phyloP scores from a whole-genome alignment of 1,284 basidiomycete genomes.

The Schizophyllum commune region DNA sequence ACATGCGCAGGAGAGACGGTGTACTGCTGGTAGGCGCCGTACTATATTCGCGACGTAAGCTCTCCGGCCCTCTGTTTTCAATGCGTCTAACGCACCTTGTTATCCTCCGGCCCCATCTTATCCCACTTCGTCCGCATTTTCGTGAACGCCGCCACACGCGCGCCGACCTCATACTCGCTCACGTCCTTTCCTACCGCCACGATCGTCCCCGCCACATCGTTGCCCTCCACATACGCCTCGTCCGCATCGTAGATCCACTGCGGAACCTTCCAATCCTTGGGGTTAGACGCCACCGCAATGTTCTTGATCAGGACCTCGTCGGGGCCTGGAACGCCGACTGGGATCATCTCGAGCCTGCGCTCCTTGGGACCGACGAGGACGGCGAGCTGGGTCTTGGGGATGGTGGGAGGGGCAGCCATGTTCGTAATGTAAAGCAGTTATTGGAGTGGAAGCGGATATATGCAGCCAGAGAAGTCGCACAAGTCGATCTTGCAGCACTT shows the following conservation, averaged over 20 bases:
- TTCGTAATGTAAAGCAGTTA: too few relatives aligned
- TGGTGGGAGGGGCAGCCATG: not conserved
- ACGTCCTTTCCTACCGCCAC: slow-evolving; percentile 25
- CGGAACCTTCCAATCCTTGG: not conserved
- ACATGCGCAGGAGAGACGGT: not conserved
- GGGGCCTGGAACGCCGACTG: not conserved
- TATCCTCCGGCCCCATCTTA: too few relatives aligned
- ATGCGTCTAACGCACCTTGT: not conserved
- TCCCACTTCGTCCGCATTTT: not conserved
- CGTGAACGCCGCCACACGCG: slow-evolving; percentile 26
- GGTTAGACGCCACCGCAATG: not conserved
- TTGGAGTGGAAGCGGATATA: too few relatives aligned
- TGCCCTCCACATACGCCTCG: slow-evolving; percentile 20
- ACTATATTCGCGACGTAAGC: not conserved
- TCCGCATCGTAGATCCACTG: not conserved
- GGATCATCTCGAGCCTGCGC: not conserved
- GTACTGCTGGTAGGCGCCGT: not conserved
- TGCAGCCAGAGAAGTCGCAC: too few relatives aligned
- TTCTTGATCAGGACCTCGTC: not conserved
- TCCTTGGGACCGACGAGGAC: not conserved
- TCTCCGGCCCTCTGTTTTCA: not conserved
- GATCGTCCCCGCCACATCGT: slow-evolving; percentile 34
- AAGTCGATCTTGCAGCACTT: too few relatives aligned
- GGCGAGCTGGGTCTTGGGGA: not conserved
- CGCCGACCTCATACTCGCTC: slow-evolving; percentile 27